Percentiles rank a stretch among this genome's conserved stretches.
These are phyloP conservation scores for Larix sibirica DNA, from an alignment of 83 land plant genomes.

Conservation along the genomic window DNA sequence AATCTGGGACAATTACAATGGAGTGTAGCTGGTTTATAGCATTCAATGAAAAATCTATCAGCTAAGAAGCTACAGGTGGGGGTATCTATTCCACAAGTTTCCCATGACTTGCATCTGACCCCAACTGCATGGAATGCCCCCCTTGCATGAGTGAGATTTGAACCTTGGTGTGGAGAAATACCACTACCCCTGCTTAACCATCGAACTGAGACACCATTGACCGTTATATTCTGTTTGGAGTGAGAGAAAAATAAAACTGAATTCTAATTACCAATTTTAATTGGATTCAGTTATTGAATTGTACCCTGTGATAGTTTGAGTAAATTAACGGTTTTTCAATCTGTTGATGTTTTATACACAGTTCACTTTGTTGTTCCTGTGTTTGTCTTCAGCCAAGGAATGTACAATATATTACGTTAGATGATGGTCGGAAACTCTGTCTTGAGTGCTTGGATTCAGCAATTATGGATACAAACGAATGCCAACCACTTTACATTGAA, in stretches of 20 bases:
- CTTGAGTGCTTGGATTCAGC: slow-evolving; percentile 88
- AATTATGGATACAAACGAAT: slow-evolving; percentile 86
- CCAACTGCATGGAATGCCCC: too few relatives aligned
- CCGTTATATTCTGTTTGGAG: background rate
- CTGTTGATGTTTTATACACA: background rate
- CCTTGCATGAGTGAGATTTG: too few relatives aligned
- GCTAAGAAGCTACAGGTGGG: too few relatives aligned
- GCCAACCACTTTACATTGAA: slow-evolving; percentile 88
- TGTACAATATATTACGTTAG: slow-evolving; percentile 53
- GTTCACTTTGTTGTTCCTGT: slow-evolving; percentile 1
- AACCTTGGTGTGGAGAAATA: too few relatives aligned
- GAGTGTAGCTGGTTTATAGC: too few relatives aligned
- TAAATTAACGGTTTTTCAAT: background rate
- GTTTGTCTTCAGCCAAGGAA: slow-evolving; percentile 44
- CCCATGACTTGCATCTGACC: too few relatives aligned
- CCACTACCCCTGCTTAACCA: too few relatives aligned
- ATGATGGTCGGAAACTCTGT: slow-evolving; percentile 76
- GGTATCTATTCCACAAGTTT: too few relatives aligned
- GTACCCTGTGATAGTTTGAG: background rate
- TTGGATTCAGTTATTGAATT: background rate
- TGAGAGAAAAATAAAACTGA: background rate
- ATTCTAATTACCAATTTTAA: background rate
- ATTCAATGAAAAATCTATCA: too few relatives aligned
- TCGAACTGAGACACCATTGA: too few relatives aligned
- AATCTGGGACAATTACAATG: too few relatives aligned